Base-by-base conservation (phyloP, 345 rosid genomes). In the Chamaenerion angustifolium region DNA sequence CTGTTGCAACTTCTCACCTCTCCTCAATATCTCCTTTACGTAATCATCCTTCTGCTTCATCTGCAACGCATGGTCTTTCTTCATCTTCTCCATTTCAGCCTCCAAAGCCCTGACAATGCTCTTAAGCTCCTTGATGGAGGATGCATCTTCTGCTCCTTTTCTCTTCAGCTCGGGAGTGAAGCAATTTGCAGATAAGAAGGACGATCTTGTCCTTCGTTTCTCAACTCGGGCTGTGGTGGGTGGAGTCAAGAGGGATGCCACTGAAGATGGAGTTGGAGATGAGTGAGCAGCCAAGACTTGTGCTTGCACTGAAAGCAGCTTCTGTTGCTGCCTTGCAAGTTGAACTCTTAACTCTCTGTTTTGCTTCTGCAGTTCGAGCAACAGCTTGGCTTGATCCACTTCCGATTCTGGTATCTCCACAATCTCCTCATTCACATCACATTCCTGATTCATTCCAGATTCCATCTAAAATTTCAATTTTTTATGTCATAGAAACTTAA, bases 331-430 rank as follows among this genome's bases (percentile, higher is more conserved):
- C 21, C 75, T 71, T 19, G 74, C 89, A 45, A 85, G 68, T 59
- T 81, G 94, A 0, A 75, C 82, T 55, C 90, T 72, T 66, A 89
- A 56, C 52, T 89, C 95, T 8, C 90, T 71, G 60, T 85, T 89
- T 67, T 85, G 90, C 64, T 83, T 81, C 59, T 89, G 90, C 69
- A 89, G 58, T 71, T 89, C 94, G 53, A 85, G 71, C 61, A 89
- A 48, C 31, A 89, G 76, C 66, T 76, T 81, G 15, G 88, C 76
- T 68, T 73, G 83, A 56, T 79, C 76, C 0, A 74, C 58, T 59
- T 58, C 72, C 16, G 68, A 60, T 67, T 81, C 85, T 14, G 81
- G 72, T 21, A 65, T 60, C 56, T 66, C 74, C 48, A 64, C 61
- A 45, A 64, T 35, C 57, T 77, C 95, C 53, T 71, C 88, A 23